Percentiles rank a stretch among this genome's conserved stretches.
Evolutionary conservation across 192 early-diverging fungal genomes (phyloP).

Genomic region (Umbelopsis vinacea): DNA sequence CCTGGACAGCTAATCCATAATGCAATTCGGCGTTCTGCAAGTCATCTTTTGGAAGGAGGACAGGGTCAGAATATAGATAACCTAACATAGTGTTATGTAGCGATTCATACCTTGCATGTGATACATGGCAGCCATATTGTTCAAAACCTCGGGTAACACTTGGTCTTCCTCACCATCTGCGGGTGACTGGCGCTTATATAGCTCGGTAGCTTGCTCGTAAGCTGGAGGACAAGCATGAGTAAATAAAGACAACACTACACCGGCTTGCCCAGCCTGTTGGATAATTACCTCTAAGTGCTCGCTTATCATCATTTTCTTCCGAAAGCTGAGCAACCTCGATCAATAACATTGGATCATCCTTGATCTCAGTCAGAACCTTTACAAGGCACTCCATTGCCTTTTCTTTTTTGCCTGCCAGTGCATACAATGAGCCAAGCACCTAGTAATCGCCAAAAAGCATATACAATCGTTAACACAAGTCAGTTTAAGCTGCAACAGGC

Average conservation of each 20-base stretch:
- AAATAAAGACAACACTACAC: background rate
- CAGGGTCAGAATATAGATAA: no score
- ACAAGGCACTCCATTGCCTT: conserved; percentile 72
- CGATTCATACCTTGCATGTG: conserved; percentile 54
- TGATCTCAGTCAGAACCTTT: conserved; percentile 59
- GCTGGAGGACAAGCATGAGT: background rate
- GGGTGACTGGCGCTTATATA: conserved; percentile 18
- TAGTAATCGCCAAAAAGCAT: background rate
- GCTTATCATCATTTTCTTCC: conserved; percentile 50
- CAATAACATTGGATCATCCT: conserved; percentile 59
- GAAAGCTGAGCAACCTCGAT: conserved; percentile 69
- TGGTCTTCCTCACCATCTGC: conserved; percentile 24
- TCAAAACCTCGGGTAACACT: conserved; percentile 72
- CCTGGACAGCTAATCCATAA: conserved; percentile 53
- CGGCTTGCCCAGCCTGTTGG: background rate
- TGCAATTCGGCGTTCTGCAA: conserved; percentile 42
- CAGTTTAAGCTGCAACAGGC: no score
- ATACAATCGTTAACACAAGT: no score
- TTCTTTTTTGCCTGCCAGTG: conserved; percentile 62
- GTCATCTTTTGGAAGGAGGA: conserved; percentile 12
- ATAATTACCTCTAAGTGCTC: conserved; percentile 33
- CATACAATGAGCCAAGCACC: conserved; percentile 65
- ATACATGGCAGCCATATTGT: conserved; percentile 84
- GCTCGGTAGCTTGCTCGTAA: conserved; percentile 36
- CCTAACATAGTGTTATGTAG: background rate